Conservation (phyloP, 2,329 filamentous ascomycete genomes). For the Phoma sp. region DNA sequence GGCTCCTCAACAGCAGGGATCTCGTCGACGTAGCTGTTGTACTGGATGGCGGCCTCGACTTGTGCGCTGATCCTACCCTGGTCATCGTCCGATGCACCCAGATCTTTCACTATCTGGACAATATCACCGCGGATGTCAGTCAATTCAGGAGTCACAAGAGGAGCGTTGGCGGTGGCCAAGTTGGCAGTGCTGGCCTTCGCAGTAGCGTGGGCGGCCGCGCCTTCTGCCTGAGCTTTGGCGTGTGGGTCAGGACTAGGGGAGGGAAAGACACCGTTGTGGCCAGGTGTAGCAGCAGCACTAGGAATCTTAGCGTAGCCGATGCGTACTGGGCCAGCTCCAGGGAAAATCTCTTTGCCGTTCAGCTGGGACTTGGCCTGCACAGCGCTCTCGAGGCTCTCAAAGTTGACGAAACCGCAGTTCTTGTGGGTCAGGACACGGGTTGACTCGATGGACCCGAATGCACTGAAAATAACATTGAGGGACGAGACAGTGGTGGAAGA, state of each 20-base stretch:
- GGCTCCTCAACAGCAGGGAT: conserved; percentile 90
- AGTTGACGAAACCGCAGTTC: conserved; percentile 99
- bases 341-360: conserved; percentile 98
- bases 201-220: conserved; percentile 43
- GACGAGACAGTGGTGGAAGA: conserved; percentile 96
- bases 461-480: conserved; percentile 90
- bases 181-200: conserved; percentile 43
- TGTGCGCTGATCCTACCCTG: conserved; percentile 71
- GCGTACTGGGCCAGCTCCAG: conserved; percentile 88
- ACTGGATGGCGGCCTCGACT: conserved; percentile 79
- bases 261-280: conserved; percentile 83
- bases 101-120: conserved; percentile 81
- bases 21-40: conserved; percentile 74
- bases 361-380: conserved; percentile 84
- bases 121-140: conserved; percentile 83
- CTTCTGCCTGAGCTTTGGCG: conserved; percentile 57
- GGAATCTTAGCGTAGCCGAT: conserved; percentile 98
- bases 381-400: conserved; percentile 88
- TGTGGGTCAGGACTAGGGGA: conserved; percentile 92
- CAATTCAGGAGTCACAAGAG: conserved; percentile 73
- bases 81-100: conserved; percentile 85
- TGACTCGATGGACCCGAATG: conserved; percentile 89
- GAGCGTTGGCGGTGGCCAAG: conserved; percentile 56
- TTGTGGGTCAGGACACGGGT: conserved; percentile 96
- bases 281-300: conserved; percentile 85